These are phyloP conservation scores for Pichia sp. DNA, from an alignment of 1,139 yeast genomes.

Conservation along the genomic window DNA sequence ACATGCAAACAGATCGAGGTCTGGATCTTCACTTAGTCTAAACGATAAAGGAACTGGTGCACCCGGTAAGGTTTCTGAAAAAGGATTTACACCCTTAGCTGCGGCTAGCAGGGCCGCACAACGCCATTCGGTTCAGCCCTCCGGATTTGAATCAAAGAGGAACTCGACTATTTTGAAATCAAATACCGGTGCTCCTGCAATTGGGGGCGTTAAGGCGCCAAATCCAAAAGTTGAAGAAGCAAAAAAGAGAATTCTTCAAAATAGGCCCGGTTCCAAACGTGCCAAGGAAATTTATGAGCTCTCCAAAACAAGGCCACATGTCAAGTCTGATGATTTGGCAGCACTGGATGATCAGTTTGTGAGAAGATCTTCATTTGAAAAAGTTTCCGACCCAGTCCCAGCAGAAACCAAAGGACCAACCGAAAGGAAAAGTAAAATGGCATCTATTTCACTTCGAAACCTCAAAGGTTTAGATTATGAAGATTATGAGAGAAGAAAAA, in stretches of 20 bases:
- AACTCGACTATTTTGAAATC: background rate
- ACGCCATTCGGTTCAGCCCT: constrained; percentile 13
- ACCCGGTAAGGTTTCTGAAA: background rate
- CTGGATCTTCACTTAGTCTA: constrained; percentile 7
- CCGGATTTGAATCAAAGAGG: constrained; percentile 1
- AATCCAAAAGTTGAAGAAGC: constrained; percentile 15
- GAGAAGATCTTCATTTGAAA: constrained; percentile 47
- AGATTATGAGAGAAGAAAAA: constrained; percentile 5
- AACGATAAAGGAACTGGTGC: background rate
- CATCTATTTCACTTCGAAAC: constrained; percentile 19
- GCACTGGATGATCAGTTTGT: constrained; percentile 8
- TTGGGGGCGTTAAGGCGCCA: constrained; percentile 3
- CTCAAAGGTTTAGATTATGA: constrained; percentile 7
- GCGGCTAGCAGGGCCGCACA: constrained; percentile 24
- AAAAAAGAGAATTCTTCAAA: constrained; percentile 10
- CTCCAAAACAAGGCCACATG: constrained; percentile 22
- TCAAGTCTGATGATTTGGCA: constrained; percentile 9
- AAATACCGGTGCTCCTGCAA: background rate
- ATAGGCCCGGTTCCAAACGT: constrained; percentile 26
- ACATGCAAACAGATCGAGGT: constrained; percentile 6
- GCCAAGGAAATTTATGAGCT: constrained; percentile 36
- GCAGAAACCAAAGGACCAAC: background rate
- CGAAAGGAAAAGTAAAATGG: constrained; percentile 6
- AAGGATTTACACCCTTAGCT: constrained; percentile 13
- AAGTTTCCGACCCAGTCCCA: constrained; percentile 19